These are phyloP conservation scores for Silene coronaria DNA, from an alignment of 179 eudicot species.

Conservation along the genomic window DNA sequence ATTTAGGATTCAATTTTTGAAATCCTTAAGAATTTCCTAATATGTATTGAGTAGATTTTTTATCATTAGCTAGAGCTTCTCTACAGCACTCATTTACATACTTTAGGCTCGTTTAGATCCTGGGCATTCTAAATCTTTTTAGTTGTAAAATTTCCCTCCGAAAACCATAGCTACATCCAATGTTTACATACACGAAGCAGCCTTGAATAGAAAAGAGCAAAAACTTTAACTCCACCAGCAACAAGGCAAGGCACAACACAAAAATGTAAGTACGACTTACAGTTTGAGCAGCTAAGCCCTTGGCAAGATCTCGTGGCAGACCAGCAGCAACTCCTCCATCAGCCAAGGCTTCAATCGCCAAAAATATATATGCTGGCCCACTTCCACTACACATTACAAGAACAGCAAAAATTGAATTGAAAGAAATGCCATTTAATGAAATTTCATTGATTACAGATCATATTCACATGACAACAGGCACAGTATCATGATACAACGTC, in stretches of 20 bases:
- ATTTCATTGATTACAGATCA: slow-evolving; percentile 4
- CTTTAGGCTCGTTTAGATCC: neutral
- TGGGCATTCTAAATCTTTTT: neutral
- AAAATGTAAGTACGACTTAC: slow-evolving; percentile 34
- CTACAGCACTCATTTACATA: neutral
- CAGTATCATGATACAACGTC: neutral
- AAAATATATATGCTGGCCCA: slow-evolving; percentile 82
- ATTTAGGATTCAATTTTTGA: neutral
- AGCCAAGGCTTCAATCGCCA: slow-evolving; percentile 97
- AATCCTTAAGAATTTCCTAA: neutral
- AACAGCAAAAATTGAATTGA: neutral
- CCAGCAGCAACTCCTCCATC: slow-evolving; percentile 99
- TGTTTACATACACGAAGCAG: too few species aligned
- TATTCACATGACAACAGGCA: neutral
- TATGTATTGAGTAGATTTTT: neutral
- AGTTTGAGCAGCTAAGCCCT: slow-evolving; percentile 84
- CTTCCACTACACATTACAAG: slow-evolving; percentile 58
- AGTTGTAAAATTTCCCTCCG: neutral
- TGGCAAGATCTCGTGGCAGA: slow-evolving; percentile 77
- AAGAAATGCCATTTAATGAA: slow-evolving; percentile 3
- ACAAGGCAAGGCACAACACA: neutral
- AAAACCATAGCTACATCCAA: neutral
- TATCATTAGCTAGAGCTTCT: too few species aligned
- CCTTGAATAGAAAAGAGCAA: too few species aligned
- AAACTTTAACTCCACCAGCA: too few species aligned